Percentiles rank a stretch among this genome's conserved stretches.
These are phyloP conservation scores for Puya raimondii DNA, from an alignment of 176 grass and related monocot genomes.

Conservation along the genomic window DNA sequence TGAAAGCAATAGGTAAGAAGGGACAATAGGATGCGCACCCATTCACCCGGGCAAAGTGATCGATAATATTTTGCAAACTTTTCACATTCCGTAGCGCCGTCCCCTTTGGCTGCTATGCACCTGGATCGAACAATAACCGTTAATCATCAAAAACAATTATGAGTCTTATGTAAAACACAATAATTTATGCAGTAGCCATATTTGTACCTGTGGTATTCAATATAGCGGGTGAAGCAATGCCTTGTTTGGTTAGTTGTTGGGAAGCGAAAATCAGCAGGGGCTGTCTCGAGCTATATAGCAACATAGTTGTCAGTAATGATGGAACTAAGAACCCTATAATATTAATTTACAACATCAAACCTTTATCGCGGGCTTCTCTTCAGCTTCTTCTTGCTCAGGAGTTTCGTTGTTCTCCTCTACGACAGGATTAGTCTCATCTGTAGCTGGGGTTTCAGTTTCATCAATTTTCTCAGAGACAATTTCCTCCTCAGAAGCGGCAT, in stretches of 20 bases:
- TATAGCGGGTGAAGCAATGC: conserved; percentile 81
- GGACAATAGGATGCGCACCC: conserved; percentile 36
- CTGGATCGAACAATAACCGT: conserved; percentile 25
- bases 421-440: conserved; percentile 25
- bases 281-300: conserved; percentile 57
- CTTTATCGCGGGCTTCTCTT: conserved; percentile 57
- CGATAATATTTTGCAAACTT: conserved; percentile 80
- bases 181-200: background rate
- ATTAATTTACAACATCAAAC: conserved; percentile 21
- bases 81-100: conserved; percentile 63
- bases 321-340: background rate
- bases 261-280: conserved; percentile 84
- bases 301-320: conserved; percentile 13
- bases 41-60: conserved; percentile 78
- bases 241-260: conserved; percentile 87
- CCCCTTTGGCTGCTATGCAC: conserved; percentile 69
- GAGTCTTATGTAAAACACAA: background rate
- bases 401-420: conserved; percentile 30
- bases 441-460: conserved; percentile 34
- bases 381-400: conserved; percentile 33
- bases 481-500: conserved; percentile 17
- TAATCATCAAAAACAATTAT: background rate
- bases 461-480: conserved; percentile 25
- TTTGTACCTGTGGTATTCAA: conserved; percentile 81
- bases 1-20: background rate